Evolutionary conservation across 1,284 basidiomycete species (phyloP).

Genomic region (Athelia sp.): DNA sequence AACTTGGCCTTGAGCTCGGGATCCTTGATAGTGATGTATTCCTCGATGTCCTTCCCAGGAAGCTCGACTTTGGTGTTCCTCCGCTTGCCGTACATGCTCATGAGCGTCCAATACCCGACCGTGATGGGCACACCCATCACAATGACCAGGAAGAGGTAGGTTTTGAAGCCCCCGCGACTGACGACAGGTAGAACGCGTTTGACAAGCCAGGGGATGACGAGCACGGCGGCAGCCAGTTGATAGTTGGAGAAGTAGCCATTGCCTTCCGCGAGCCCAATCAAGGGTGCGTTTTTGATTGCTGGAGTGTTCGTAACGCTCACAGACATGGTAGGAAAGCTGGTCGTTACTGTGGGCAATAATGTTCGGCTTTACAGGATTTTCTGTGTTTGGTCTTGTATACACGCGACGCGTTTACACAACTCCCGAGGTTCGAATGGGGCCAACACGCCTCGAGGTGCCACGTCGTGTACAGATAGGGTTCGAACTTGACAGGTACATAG

Average conservation of each 20-base stretch:
- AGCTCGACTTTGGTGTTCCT: conserved; percentile 85
- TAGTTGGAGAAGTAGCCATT: conserved; percentile 79
- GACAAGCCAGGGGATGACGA: conserved; percentile 78
- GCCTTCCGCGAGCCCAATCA: conserved; percentile 82
- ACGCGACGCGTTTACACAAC: too few relatives aligned
- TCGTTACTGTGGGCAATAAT: too few relatives aligned
- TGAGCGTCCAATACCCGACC: conserved; percentile 87
- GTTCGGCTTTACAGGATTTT: too few relatives aligned
- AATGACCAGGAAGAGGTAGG: conserved; percentile 77
- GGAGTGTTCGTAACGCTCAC: conserved; percentile 58
- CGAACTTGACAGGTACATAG: too few relatives aligned
- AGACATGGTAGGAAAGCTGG: conserved; percentile 28
- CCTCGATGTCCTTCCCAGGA: conserved; percentile 83
- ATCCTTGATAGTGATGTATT: conserved; percentile 93
- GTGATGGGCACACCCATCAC: conserved; percentile 77
- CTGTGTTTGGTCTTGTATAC: too few relatives aligned
- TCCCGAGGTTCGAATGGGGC: too few relatives aligned
- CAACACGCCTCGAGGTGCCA: too few relatives aligned
- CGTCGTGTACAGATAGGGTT: too few relatives aligned
- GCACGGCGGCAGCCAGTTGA: conserved; percentile 74
- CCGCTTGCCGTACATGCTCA: conserved; percentile 78
- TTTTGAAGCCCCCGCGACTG: conserved; percentile 75
- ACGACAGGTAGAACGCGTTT: conserved; percentile 77
- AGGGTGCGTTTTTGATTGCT: conserved; percentile 79
- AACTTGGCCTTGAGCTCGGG: conserved; percentile 75